Evolutionary conservation across 176 grass and related monocot genomes (phyloP), one percentile per base, ranked within the genome.

Genomic region (Hyparrhenia diplandra): DNA sequence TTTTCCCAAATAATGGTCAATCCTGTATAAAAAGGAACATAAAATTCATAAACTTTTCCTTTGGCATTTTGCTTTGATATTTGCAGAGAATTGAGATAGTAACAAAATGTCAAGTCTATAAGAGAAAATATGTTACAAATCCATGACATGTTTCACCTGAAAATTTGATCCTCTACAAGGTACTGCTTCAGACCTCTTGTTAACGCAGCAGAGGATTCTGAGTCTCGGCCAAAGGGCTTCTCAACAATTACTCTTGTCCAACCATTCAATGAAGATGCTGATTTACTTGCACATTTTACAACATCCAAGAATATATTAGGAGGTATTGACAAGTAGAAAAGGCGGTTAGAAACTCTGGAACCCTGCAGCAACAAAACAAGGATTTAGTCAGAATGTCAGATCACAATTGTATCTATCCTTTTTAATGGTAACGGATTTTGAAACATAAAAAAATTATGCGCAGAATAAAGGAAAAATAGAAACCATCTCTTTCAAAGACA

Each of bases 221-320:
- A 85, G 79, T 98, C 90, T 41, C 88, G 88, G 23, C 95, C 95
- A 51, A 98, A 98, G 28, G 95, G 95, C 80, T 98, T 98, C 85
- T 98, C 95, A 83, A 98, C 95, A 78, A 98, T 93, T 64, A 98
- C 90, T 84, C 92, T 88, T 80, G 92, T 95, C 95, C 95, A 98
- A 43, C 92, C 92, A 91, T 86, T 93, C 61, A 58, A 30, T 36
- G 92, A 94, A 49, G 95, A 90, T 85, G 92, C 74, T 83, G 90
- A 92, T 81, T 87, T 90, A 75, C 90, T 98, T 74, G 95, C 78
- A 81, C 92, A 98, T 84, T 98, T 95, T 73, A 98, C 92, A 71
- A 93, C 95, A 89, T 98, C 90, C 54, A 95, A 80, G 88, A 98
- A 98, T 82, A 98, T 98, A 85, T 95, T 98, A 68, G 92, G 92